Base-by-base conservation (phyloP, 306 rosid species). In the Cucurbita ficifolia region DNA sequence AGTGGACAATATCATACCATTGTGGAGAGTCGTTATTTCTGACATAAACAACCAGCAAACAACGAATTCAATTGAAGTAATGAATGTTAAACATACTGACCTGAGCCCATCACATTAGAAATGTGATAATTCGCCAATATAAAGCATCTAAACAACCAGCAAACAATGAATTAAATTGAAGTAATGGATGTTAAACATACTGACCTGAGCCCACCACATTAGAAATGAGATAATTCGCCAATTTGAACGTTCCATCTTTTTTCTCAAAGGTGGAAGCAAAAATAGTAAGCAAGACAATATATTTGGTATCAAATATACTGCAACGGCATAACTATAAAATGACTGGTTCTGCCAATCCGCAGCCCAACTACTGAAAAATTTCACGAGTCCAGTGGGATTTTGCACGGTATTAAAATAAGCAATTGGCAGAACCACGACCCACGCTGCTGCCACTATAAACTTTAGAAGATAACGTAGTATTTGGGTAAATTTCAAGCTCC, bases 161-260 rank as follows among this genome's bases (percentile, higher is more conserved):
- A 52, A 72, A 63, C 46, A 52, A 40, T 65, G 53, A 78, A 45
- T 77, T 75, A 16, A 36, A 58, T 22, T 3, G 13, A 70, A 75
- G n/a, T 24, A 59, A 72, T 16, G 75, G 57, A 81, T 39, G 65
- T 39, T 52, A 58, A 78, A 73, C 69, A 52, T 79, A 18, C 90
- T 86, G 72, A 84, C 99, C 95, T 91, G 99, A 84, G 97, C 87
- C 99, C 99, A 95, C 99, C 99, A 91, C 96, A 87, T 89, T 39
- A 89, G 45, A 69, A 95, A 81, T 72, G 96, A 88, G 80, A 89
- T 8, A 67, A 88, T 72, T 76, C 83, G 76, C 82, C 75, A 78
- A 72, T 95, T 89, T 55, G 99, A 91, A 56, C 92, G 88, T 84
- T 95, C 99, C 87, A 91, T 54, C 62, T 35, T 72, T 75, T 88